phyloP scores from a whole-genome alignment of 2,329 filamentous ascomycete genomes.

The Neonectria punicea region DNA sequence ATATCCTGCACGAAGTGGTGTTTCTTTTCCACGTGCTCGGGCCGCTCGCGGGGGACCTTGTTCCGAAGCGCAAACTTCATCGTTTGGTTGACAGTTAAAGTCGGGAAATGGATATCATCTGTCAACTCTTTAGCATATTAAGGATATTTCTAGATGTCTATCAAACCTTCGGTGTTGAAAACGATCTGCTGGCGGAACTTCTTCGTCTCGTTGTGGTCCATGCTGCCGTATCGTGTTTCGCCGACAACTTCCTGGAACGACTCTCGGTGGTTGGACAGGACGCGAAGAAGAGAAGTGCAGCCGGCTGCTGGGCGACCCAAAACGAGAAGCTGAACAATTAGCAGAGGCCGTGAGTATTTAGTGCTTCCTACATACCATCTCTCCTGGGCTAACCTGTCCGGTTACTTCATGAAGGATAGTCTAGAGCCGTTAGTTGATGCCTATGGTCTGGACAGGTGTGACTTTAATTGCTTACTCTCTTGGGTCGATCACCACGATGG shows the following conservation, averaged over 20 bases:
- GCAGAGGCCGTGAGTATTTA: slow-evolving; percentile 16
- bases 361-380: slow-evolving; percentile 49
- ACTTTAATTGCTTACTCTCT: slow-evolving; percentile 15
- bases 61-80: slow-evolving; percentile 71
- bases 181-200: slow-evolving; percentile 44
- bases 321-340: slow-evolving; percentile 42
- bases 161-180: slow-evolving; percentile 46
- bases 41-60: slow-evolving; percentile 67
- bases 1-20: slow-evolving; percentile 46
- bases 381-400: slow-evolving; percentile 54
- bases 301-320: slow-evolving; percentile 47
- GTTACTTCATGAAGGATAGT: slow-evolving; percentile 51
- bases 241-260: slow-evolving; percentile 44
- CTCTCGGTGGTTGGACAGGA: slow-evolving; percentile 45
- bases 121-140: background rate
- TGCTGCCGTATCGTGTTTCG: slow-evolving; percentile 41
- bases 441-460: too few relatives aligned
- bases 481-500: background rate
- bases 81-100: slow-evolving; percentile 72
- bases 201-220: slow-evolving; percentile 38
- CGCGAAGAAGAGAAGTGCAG: slow-evolving; percentile 46
- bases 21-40: slow-evolving; percentile 45
- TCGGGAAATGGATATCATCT: slow-evolving; percentile 71
- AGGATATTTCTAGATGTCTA: background rate
- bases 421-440: slow-evolving; percentile 35